These are phyloP conservation scores for Catharanthus roseus DNA, from an alignment of 257 asterid species.

Conservation along the genomic window DNA sequence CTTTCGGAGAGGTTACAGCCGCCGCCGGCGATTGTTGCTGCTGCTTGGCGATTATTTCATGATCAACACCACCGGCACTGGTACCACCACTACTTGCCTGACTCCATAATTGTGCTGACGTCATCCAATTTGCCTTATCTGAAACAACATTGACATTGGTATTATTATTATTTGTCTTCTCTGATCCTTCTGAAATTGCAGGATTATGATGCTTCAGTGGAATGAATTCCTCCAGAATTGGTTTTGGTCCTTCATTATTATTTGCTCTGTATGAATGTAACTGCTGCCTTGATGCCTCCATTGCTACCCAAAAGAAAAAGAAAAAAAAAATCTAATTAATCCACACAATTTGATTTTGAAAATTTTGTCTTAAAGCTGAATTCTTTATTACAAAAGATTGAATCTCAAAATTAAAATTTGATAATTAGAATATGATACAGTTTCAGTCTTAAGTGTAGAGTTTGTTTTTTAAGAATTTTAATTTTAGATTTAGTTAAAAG, in stretches of 20 bases:
- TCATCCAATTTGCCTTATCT: constrained; percentile 91
- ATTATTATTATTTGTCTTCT: constrained; percentile 12
- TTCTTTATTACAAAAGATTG: too few relatives aligned
- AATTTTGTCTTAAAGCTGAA: too few relatives aligned
- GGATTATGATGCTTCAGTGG: constrained; percentile 58
- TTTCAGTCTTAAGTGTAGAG: too few relatives aligned
- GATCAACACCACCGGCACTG: too few relatives aligned
- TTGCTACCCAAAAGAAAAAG: constrained; percentile 35
- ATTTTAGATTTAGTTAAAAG: too few relatives aligned
- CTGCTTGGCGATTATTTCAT: constrained; percentile 17
- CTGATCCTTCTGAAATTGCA: constrained; percentile 24
- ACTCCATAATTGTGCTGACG: constrained; percentile 87
- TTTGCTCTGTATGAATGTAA: constrained; percentile 47
- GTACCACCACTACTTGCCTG: constrained; percentile 38
- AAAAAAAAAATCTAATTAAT: not conserved
- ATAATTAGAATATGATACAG: too few relatives aligned
- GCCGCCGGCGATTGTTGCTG: constrained; percentile 23
- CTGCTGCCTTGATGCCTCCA: constrained; percentile 88
- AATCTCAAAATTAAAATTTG: too few relatives aligned
- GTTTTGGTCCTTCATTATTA: constrained; percentile 46
- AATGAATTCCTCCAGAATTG: constrained; percentile 83
- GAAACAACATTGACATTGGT: constrained; percentile 12
- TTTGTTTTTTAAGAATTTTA: too few relatives aligned
- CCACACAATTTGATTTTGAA: not conserved
- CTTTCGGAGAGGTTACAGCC: constrained; percentile 26